A percentile compares a stretch with the other conserved stretches of the same genome.
These are phyloP conservation scores for Trypanosoma avium DNA, from an alignment of 208 protist species.

Conservation along the genomic window DNA sequence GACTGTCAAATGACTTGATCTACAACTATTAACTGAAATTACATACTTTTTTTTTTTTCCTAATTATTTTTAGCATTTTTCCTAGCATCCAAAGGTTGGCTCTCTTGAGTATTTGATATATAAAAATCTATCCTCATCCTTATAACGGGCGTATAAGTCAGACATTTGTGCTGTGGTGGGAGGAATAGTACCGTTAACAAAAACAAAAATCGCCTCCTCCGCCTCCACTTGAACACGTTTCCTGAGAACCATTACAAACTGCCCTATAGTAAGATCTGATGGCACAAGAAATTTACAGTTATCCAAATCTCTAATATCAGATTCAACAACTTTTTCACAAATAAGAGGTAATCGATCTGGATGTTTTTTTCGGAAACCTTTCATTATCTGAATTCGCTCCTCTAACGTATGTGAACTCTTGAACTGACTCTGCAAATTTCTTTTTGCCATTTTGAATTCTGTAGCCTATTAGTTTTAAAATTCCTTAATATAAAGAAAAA, in stretches of 20 bases:
- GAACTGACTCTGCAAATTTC: too few species aligned
- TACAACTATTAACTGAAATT: neutral
- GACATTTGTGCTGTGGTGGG: conserved; percentile 53
- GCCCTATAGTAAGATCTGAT: conserved; percentile 88
- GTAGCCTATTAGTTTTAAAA: too few species aligned
- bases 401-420: too few species aligned
- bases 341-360: conserved; percentile 93
- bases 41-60: neutral
- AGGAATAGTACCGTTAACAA: conserved; percentile 90
- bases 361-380: conserved; percentile 48
- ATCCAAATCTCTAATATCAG: conserved; percentile 88
- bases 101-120: conserved; percentile 90
- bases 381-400: neutral
- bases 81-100: conserved; percentile 80
- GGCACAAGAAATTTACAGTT: conserved; percentile 93
- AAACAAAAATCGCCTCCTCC: conserved; percentile 94
- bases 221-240: conserved; percentile 91
- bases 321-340: conserved; percentile 90
- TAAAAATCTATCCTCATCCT: conserved; percentile 94
- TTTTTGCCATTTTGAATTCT: too few species aligned
- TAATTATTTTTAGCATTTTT: too few species aligned
- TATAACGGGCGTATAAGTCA: conserved; percentile 87
- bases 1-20: too few species aligned
- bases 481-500: too few species aligned
- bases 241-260: conserved; percentile 94